Evolutionary conservation across 805 yeast species (phyloP).

Genomic region (Zygosaccharomyces siamensis): DNA sequence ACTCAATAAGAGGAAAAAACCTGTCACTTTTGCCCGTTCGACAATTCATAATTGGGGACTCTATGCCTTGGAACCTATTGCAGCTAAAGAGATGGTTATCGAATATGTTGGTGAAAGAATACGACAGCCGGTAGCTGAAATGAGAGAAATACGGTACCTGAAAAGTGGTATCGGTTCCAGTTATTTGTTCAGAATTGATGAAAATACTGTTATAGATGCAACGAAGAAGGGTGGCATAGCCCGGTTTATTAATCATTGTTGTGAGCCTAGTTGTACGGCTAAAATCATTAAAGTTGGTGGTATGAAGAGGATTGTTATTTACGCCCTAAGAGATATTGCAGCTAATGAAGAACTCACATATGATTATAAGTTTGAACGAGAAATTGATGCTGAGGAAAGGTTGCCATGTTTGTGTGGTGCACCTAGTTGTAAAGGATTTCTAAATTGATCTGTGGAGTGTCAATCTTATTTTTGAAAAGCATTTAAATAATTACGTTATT

Average conservation of each 20-base stretch:
- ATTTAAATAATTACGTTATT: not conserved
- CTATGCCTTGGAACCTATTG: conserved; percentile 91
- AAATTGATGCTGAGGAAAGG: conserved; percentile 80
- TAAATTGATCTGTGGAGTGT: conserved; percentile 46
- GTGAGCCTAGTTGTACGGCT: conserved; percentile 96
- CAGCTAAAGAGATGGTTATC: conserved; percentile 95
- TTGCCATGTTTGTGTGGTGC: conserved; percentile 95
- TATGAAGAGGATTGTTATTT: conserved; percentile 86
- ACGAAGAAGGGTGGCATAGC: conserved; percentile 97
- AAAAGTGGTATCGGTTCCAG: conserved; percentile 94
- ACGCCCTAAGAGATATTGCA: conserved; percentile 81
- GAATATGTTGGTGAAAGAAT: conserved; percentile 96
- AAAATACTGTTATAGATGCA: conserved; percentile 93
- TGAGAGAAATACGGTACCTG: conserved; percentile 78
- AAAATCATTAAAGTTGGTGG: conserved; percentile 95
- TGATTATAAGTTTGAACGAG: conserved; percentile 92
- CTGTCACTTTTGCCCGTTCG: conserved; percentile 93
- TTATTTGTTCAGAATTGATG: conserved; percentile 87
- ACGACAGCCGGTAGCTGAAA: conserved; percentile 89
- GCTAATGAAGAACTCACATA: conserved; percentile 92
- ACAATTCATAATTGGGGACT: conserved; percentile 98
- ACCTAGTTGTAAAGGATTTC: conserved; percentile 85
- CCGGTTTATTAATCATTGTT: conserved; percentile 93
- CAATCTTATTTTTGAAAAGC: not conserved
- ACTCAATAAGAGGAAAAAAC: conserved; percentile 82